Evolutionary conservation across 345 rosid genomes (phyloP).

Genomic region (Boechera stricta): DNA sequence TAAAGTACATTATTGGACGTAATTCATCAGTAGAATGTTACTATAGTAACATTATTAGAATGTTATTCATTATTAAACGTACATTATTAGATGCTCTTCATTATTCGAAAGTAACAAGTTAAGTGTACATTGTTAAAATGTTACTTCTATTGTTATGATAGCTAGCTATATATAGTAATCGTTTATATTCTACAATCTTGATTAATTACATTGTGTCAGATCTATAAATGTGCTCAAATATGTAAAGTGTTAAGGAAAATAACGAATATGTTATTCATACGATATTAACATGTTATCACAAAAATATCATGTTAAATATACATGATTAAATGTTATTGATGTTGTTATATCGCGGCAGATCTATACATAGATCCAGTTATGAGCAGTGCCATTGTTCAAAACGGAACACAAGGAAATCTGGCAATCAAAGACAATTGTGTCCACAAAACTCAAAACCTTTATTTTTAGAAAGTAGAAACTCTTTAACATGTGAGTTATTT

Average conservation of each 20-base stretch:
- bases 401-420: not conserved
- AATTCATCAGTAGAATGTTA: not conserved
- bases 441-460: not conserved
- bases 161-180: not conserved
- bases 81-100: not conserved
- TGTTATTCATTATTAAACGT: not conserved
- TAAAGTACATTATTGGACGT: not conserved
- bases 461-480: not conserved
- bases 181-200: not conserved
- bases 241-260: too few species aligned
- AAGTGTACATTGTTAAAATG: not conserved
- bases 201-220: not conserved
- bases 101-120: not conserved
- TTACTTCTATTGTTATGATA: not conserved
- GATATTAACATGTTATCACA: not conserved
- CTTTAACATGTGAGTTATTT: slow-evolving; percentile 3
- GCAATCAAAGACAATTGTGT: not conserved
- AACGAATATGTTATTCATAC: not conserved
- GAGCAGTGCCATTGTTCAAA: not conserved
- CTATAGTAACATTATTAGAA: too few species aligned
- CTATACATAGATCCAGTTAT: not conserved
- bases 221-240: not conserved
- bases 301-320: not conserved
- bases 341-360: not conserved
- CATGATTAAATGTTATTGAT: not conserved